phyloP scores from a whole-genome alignment of 192 early-diverging fungal genomes.

The Polychytrium aggregatum region DNA sequence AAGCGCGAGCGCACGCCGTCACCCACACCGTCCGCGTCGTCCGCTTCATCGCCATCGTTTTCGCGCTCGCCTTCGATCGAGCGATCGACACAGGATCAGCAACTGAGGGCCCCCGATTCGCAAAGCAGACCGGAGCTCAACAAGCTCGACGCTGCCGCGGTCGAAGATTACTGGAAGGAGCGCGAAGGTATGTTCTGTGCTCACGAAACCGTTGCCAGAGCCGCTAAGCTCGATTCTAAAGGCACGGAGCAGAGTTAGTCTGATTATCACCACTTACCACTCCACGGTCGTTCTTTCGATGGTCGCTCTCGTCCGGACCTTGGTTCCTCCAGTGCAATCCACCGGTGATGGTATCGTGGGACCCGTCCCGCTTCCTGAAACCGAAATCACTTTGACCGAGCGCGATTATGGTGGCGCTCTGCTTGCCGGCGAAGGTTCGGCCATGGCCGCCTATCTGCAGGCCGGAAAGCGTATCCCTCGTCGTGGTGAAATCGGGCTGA shows the following conservation, averaged over 20 bases:
- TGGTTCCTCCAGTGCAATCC: constrained; percentile 24
- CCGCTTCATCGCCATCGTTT: neutral
- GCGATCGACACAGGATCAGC: neutral
- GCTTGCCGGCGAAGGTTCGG: constrained; percentile 81
- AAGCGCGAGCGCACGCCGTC: neutral
- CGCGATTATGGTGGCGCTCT: constrained; percentile 70
- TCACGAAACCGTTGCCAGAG: neutral
- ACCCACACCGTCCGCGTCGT: neutral
- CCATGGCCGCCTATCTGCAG: constrained; percentile 79
- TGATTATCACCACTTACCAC: too few relatives aligned
- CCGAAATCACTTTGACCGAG: constrained; percentile 51
- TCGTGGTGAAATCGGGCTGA: constrained; percentile 92
- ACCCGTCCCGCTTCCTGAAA: constrained; percentile 45
- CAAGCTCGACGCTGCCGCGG: neutral
- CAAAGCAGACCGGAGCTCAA: too few relatives aligned
- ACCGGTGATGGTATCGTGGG: constrained; percentile 60
- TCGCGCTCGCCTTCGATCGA: neutral
- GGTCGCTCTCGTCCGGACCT: too few relatives aligned
- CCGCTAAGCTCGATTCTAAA: neutral
- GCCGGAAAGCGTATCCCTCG: constrained; percentile 91
- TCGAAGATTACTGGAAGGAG: constrained; percentile 29
- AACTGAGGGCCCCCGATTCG: neutral
- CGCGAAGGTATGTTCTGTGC: constrained; percentile 4
- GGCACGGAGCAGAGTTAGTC: neutral
- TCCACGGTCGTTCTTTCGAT: too few relatives aligned